Evolutionary conservation across 208 protist species (phyloP), one percentile per base, ranked within the genome.

Genomic region (Acanthamoeba triangularis): DNA sequence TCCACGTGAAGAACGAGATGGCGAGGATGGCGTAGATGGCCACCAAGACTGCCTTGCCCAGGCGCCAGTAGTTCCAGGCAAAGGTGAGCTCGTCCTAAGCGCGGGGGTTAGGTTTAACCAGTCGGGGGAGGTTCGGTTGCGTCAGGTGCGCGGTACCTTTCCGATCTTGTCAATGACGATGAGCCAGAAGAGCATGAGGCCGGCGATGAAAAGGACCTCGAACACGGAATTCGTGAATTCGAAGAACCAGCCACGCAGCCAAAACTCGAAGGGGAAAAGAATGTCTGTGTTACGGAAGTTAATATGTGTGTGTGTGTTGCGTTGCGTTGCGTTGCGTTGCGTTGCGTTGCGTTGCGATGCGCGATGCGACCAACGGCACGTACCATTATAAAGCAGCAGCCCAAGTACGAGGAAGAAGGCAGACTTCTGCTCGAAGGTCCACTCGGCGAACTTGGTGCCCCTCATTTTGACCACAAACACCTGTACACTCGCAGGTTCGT

Each of bases 351-450:
- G n/a, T n/a, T n/a, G n/a, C n/a, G n/a, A n/a, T n/a, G n/a, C n/a
- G n/a, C n/a, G n/a, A n/a, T n/a, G n/a, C n/a, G n/a, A n/a, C n/a
- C n/a, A 65, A 25, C 25, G 10, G n/a, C 5, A 35, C 44, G 47
- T 74, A 93, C 87, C 61, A 30, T 93, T 93, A 54, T 93, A 93
- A 33, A 93, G 47, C 35, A 93, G 14, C 2, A 93, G 63, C 47
- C 87, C 87, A 13, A 93, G 3, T 6, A n/a, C n/a, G 67, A 93
- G 87, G 23, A 54, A 41, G 30, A 93, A 54, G 4, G 61, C 10
- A n/a, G 63, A 33, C 41, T 93, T 93, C n/a, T 93, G 87, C 87
- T 93, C 87, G 25, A 93, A 93, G 13, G 47, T 52, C 87, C 87
- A 93, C 10, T 52, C 61, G 35, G 3, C 28, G 20, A 41, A 93